Conservation (phyloP, 225 moss, liverwort and hornwort species). For the Neckera pumila region DNA sequence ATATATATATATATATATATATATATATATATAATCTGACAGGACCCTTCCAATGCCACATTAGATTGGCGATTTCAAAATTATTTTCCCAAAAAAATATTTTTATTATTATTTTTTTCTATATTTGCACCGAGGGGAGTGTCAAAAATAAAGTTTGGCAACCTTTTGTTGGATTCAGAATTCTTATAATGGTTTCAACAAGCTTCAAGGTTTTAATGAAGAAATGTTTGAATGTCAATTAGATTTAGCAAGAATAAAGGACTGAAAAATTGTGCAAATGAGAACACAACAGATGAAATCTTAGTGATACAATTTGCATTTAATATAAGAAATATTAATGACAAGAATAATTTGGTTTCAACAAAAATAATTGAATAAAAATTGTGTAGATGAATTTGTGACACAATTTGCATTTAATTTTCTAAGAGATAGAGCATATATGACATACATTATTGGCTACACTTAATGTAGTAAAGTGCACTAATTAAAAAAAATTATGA, state of each 20-base stretch:
- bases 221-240: background rate
- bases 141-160: no score
- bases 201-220: background rate
- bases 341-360: background rate
- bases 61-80: no score
- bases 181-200: background rate
- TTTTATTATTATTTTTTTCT: no score
- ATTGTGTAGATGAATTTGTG: background rate
- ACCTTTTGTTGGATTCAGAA: no score
- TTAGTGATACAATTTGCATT: background rate
- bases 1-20: no score
- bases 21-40: no score
- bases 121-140: no score
- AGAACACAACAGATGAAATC: background rate
- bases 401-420: background rate
- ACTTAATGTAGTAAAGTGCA: background rate
- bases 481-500: background rate
- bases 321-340: background rate
- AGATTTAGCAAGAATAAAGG: background rate
- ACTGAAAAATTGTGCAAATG: background rate
- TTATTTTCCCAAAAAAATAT: no score
- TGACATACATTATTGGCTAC: background rate
- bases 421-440: background rate
- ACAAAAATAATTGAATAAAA: background rate
- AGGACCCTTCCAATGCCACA: no score